A percentile compares a stretch with the other conserved stretches of the same genome.
These are phyloP conservation scores for Salix koriyanagi DNA, from an alignment of 345 rosid species.

Conservation along the genomic window DNA sequence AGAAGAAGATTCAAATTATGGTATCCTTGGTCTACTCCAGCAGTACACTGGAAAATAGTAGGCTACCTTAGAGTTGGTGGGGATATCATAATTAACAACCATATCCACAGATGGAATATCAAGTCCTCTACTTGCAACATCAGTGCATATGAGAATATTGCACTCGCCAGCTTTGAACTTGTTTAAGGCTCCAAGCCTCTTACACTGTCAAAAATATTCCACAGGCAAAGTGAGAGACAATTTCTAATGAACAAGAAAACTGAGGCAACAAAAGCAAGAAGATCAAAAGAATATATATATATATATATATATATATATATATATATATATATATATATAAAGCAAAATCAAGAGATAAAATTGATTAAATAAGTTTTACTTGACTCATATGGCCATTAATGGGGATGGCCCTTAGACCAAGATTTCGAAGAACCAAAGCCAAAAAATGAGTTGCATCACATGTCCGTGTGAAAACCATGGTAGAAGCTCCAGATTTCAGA, in stretches of 20 bases:
- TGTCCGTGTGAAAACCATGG: slow-evolving; percentile 96
- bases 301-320: no score
- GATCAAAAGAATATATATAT: no score
- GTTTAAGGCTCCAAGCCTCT: slow-evolving; percentile 89
- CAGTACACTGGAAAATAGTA: neutral
- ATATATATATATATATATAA: no score
- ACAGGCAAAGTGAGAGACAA: neutral
- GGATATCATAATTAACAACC: slow-evolving; percentile 93
- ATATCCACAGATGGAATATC: slow-evolving; percentile 92
- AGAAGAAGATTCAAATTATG: neutral
- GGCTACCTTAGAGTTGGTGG: slow-evolving; percentile 65
- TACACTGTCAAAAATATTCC: slow-evolving; percentile 45
- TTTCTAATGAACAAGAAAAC: no score
- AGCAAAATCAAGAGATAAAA: neutral
- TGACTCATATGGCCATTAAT: slow-evolving; percentile 97
- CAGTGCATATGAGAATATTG: slow-evolving; percentile 86
- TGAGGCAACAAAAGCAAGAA: neutral
- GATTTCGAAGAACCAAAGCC: slow-evolving; percentile 76
- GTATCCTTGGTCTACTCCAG: neutral
- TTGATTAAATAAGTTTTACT: slow-evolving; percentile 27
- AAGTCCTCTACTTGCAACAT: slow-evolving; percentile 97
- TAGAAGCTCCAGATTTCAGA: slow-evolving; percentile 39
- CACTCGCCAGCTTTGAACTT: slow-evolving; percentile 95
- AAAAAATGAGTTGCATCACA: slow-evolving; percentile 77
- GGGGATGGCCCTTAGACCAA: slow-evolving; percentile 87